Conservation (phyloP, 371 early-diverging fungal genomes). For the Rhizopus stolonifer region DNA sequence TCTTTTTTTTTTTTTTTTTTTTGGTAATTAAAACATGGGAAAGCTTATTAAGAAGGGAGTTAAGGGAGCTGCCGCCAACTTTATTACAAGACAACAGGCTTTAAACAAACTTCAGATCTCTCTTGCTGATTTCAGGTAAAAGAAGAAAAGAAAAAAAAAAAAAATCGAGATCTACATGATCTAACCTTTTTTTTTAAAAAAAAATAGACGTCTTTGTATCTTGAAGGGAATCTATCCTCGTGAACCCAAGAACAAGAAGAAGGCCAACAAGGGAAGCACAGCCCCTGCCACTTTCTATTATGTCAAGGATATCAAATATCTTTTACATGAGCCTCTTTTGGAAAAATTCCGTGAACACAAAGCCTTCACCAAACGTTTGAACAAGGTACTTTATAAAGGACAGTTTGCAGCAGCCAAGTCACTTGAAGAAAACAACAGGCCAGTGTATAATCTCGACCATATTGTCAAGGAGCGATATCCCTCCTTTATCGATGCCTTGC, state of each 20-base stretch:
- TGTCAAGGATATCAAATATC: conserved; percentile 92
- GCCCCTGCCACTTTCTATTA: conserved; percentile 90
- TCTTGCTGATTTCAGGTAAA: conserved; percentile 89
- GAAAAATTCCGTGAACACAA: conserved; percentile 90
- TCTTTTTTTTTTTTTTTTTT: conserved; percentile 9
- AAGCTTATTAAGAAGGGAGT: conserved; percentile 86
- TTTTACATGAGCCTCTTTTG: conserved; percentile 91
- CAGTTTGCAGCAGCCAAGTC: conserved; percentile 75
- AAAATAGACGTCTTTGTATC: conserved; percentile 89
- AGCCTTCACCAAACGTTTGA: conserved; percentile 80
- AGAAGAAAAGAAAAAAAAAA: not conserved
- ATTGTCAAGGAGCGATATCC: conserved; percentile 96
- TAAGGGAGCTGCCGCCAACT: conserved; percentile 89
- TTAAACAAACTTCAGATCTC: conserved; percentile 92
- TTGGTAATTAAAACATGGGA: conserved; percentile 55
- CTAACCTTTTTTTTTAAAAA: conserved; percentile 1
- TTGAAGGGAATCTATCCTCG: conserved; percentile 98
- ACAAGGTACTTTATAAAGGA: conserved; percentile 79
- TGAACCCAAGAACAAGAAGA: conserved; percentile 93
- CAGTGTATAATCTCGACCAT: conserved; percentile 86
- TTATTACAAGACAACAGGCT: conserved; percentile 88
- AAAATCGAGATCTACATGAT: no score
- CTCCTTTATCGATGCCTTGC: conserved; percentile 89
- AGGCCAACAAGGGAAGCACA: conserved; percentile 90
- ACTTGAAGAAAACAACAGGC: conserved; percentile 71